A percentile compares a stretch with the other conserved stretches of the same genome.
Conservation (phyloP, 108 stramenopile species). For the Stephanodiscus triporus region DNA sequence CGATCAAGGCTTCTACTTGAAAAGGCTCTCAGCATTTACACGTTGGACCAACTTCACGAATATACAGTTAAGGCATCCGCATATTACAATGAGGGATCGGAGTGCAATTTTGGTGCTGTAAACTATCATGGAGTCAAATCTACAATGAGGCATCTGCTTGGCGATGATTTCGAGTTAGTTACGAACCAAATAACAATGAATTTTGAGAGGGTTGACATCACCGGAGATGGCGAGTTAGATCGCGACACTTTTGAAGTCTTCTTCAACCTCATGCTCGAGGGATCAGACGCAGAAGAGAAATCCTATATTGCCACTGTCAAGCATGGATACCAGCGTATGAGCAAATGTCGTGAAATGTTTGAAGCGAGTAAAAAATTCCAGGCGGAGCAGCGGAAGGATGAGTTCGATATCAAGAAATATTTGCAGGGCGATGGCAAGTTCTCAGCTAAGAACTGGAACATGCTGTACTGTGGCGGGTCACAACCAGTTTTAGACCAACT, state of each 20-base stretch:
- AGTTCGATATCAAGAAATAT: conserved; percentile 20
- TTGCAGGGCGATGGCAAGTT: conserved; percentile 28
- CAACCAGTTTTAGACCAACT: conserved; percentile 14
- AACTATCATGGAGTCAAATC: conserved; percentile 24
- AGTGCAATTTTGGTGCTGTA: conserved; percentile 1
- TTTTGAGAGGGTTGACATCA: conserved; percentile 25
- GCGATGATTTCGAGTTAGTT: conserved; percentile 15
- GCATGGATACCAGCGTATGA: too few relatives aligned
- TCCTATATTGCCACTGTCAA: too few relatives aligned
- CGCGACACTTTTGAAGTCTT: conserved; percentile 36
- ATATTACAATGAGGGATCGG: conserved; percentile 10
- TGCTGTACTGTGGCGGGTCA: conserved; percentile 39
- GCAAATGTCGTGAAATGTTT: too few relatives aligned
- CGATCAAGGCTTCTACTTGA: conserved; percentile 25
- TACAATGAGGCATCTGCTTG: conserved; percentile 32
- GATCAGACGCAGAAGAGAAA: too few relatives aligned
- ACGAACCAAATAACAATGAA: conserved; percentile 8
- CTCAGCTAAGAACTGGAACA: conserved; percentile 34
- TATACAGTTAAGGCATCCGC: conserved; percentile 27
- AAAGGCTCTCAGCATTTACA: conserved; percentile 30
- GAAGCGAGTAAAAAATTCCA: too few relatives aligned
- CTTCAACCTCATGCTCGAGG: conserved; percentile 25
- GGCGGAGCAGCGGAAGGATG: neutral
- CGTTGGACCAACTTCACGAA: conserved; percentile 44
- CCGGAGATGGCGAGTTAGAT: conserved; percentile 20